Conservation (phyloP, 345 rosid genomes). For the Euphorbia pulcherrima region DNA sequence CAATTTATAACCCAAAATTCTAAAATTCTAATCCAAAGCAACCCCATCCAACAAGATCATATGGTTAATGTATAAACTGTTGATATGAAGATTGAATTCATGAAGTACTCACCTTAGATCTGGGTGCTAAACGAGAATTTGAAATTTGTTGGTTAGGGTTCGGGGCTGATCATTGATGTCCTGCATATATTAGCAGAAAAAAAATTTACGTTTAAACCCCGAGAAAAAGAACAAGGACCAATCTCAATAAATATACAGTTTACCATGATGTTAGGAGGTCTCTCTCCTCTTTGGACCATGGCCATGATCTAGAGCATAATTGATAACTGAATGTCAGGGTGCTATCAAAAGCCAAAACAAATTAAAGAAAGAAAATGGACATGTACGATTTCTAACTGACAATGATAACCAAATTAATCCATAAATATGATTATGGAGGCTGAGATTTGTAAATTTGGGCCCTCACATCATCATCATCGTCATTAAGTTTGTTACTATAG, state of each 20-base stretch:
- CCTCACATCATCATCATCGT: conserved; percentile 45
- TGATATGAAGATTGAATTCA: background rate
- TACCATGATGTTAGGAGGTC: conserved; percentile 86
- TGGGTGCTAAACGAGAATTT: conserved; percentile 68
- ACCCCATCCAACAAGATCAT: conserved; percentile 11
- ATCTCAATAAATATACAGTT: conserved; percentile 14
- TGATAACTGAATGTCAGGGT: conserved; percentile 5
- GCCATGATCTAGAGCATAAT: conserved; percentile 64
- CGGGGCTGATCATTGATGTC: conserved; percentile 88
- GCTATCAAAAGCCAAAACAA: too few relatives aligned
- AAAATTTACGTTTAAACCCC: conserved; percentile 12
- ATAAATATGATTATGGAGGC: too few relatives aligned
- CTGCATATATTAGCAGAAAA: conserved; percentile 42
- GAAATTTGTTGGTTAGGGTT: conserved; percentile 73
- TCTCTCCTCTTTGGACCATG: conserved; percentile 95
- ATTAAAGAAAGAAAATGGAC: too few relatives aligned
- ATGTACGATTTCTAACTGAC: too few relatives aligned
- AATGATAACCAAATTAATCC: too few relatives aligned
- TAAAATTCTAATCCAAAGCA: background rate
- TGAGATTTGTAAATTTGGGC: conserved; percentile 78
- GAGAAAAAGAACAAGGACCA: conserved; percentile 4
- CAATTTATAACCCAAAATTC: background rate
- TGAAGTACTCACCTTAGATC: conserved; percentile 62
- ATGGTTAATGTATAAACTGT: conserved; percentile 10
- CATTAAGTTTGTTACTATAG: conserved; percentile 33